Base-by-base conservation (phyloP, 2,329 filamentous ascomycete genomes). In the Aspergillus amoenus region DNA sequence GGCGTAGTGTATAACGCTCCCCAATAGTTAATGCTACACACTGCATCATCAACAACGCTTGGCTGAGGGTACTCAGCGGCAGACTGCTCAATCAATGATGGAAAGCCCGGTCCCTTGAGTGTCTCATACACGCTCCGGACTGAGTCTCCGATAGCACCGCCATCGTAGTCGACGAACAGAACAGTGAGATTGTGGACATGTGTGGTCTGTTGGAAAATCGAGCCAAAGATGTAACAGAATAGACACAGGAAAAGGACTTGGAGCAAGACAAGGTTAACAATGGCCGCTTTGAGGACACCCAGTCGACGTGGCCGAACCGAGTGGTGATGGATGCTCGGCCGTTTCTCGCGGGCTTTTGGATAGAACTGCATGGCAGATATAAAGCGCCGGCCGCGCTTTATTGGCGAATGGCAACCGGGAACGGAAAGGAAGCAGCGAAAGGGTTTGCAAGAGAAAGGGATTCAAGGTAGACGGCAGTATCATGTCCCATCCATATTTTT, bases 161-260 rank as follows among this genome's bases (percentile, higher is more conserved):
- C 67, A 56, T 77, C 75, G 51, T 76, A 76, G 60, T 77, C 75
- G 42, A 77, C 70, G 30, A 72, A 73, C 8, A 70, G 55, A 13
- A 77, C 55, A 17, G 69, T 68, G 21, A 77, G 58, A 43, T 73
- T 70, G 56, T 76, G 72, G 4, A 64, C 62, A 48, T 72, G 70
- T 1, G 53, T 50, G 2, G 30, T 60, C 46, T 73, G 66, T 22
- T 74, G 68, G 59, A 68, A 77, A 5, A 77, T 57, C 5, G 73
- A 68, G 7, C 73, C 76, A 30, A 73, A 76, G 2, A 75, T 54
- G 46, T 74, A 77, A 15, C 64, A 68, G 55, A 75, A 73, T 1
- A 73, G 63, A 5, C 58, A 64, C 0, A 77, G 65, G 46, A 76
- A 76, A 15, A 77, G 67, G 7, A 24, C 1, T 7, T 24, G 24